These are phyloP conservation scores for Dothistroma pini DNA, from an alignment of 2,329 filamentous ascomycete genomes.

Conservation along the genomic window DNA sequence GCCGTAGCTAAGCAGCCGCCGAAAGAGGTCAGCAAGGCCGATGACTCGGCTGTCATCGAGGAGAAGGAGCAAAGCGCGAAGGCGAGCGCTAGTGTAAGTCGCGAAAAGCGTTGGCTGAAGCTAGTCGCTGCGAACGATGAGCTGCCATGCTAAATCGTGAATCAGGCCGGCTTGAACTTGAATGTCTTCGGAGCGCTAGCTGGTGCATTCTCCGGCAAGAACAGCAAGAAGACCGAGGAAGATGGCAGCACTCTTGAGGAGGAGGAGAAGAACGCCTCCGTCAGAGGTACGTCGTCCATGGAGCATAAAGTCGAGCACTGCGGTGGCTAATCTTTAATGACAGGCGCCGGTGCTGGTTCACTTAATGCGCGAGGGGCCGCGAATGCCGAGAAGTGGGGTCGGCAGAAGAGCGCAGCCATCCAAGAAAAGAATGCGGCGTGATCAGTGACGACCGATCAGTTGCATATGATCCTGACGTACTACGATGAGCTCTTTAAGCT, in stretches of 20 bases:
- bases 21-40: constrained; percentile 15
- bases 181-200: constrained; percentile 37
- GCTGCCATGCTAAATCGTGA: not conserved
- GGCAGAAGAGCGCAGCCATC: constrained; percentile 21
- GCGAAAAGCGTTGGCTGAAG: not conserved
- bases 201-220: constrained; percentile 35
- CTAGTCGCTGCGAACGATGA: not conserved
- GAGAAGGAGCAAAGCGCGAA: constrained; percentile 33
- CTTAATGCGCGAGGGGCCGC: constrained; percentile 26
- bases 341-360: constrained; percentile 31
- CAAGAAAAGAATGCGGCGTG: constrained; percentile 17
- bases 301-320: not conserved
- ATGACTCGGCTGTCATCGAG: constrained; percentile 23
- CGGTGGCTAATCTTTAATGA: constrained; percentile 4
- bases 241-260: constrained; percentile 34
- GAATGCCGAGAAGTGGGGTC: constrained; percentile 27
- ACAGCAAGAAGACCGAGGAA: constrained; percentile 29
- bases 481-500: not conserved
- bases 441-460: not conserved
- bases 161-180: constrained; percentile 37
- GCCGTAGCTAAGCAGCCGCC: constrained; percentile 13
- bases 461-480: not conserved
- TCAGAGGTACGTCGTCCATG: constrained; percentile 27
- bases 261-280: constrained; percentile 27
- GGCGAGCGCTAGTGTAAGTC: constrained; percentile 34